Evolutionary conservation across 2,329 filamentous ascomycete species (phyloP).

Genomic region (Diaporthe capsici): DNA sequence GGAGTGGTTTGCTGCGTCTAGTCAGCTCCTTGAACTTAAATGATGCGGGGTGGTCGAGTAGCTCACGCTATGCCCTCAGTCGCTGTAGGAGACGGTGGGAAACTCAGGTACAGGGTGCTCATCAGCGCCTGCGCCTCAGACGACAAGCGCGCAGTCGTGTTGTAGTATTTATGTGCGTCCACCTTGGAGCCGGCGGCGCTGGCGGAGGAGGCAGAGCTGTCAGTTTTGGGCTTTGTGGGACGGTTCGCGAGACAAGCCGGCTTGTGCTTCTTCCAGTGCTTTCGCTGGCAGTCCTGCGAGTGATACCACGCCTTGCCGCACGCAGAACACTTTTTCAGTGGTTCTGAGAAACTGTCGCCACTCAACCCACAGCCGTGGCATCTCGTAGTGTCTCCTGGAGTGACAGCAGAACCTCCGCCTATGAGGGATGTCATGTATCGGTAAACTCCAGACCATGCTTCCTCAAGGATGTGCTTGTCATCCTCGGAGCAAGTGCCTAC

Average conservation of each 20-base stretch:
- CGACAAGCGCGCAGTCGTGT: background rate
- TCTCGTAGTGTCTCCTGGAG: background rate
- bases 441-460: background rate
- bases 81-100: background rate
- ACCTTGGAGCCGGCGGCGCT: background rate
- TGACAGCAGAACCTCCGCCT: no score
- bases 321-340: background rate
- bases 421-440: no score
- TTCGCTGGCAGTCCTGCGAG: background rate
- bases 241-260: background rate
- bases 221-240: background rate
- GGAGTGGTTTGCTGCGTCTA: background rate
- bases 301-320: background rate
- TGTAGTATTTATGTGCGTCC: background rate
- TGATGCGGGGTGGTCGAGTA: accelerated
- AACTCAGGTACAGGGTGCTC: background rate
- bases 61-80: background rate
- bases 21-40: background rate
- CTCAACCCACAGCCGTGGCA: background rate
- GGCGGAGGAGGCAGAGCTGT: background rate
- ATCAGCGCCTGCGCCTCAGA: background rate
- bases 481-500: background rate
- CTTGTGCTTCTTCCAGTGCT: background rate
- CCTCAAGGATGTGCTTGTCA: background rate
- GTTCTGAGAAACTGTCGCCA: background rate